Evolutionary conservation across 2,329 filamentous ascomycete species (phyloP), one percentile per base, ranked within the genome.

Genomic region (Diaporthe sp.): DNA sequence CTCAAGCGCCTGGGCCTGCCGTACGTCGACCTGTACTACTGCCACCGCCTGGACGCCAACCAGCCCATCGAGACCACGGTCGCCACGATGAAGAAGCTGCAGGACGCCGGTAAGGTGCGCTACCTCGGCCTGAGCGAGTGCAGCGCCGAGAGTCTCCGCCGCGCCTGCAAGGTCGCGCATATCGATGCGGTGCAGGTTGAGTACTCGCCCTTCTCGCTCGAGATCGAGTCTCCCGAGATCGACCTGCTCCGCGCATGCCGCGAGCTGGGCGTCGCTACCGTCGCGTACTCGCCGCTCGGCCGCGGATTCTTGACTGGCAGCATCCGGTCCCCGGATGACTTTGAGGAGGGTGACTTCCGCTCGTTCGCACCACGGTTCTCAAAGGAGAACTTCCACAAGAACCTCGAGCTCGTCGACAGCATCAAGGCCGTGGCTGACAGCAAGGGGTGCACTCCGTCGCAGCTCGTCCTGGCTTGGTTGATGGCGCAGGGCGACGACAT

Each of bases 391-490:
- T 89, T 90, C 77, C 83, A 85, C 53, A 85, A 86, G 78, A 92
- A 92, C 79, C 76, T 84, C 61, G 67, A 79, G 73, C 67, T 82
- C 39, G 82, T 82, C 8, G 77, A 79, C 28, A 65, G 77, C 71
- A 75, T 84, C 70, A 73, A 79, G 72, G 75, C 79, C 31, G 25
- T 84, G 4, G 82, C 82, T 4, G 76, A 78, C 42, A 60, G 73
- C 37, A 82, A 83, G 78, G 85, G 85, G 0, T 86, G 84, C 74
- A 89, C 88, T 0, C 77, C 86, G 2, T 84, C 84, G 0, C 90
- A 92, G 82, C 82, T 92, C 34, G 89, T 88, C 1, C 79, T 93
- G 39, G 88, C 88, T 2, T 93, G 90, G 90, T 82, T 91, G 49
- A 80, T 87, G 62, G 82, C 84, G 34, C 87, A 89, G 75, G 89